A percentile compares a stretch with the other conserved stretches of the same genome.
Conservation (phyloP, 371 early-diverging fungal species). For the Mucor indicus region DNA sequence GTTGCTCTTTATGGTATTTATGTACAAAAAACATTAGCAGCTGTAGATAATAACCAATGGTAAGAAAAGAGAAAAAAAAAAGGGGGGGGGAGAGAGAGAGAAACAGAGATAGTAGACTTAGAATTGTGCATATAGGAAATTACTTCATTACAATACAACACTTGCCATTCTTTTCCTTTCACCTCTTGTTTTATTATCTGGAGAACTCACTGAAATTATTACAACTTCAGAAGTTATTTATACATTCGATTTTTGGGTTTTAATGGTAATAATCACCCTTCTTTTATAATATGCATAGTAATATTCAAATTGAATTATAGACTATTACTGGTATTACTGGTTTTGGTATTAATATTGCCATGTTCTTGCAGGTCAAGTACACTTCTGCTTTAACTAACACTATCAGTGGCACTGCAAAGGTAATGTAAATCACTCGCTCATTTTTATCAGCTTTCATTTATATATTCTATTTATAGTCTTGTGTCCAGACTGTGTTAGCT, state of each 20-base stretch:
- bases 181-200: conserved; percentile 61
- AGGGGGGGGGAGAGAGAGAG: not conserved
- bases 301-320: conserved; percentile 18
- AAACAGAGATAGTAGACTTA: not conserved
- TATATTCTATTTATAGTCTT: conserved; percentile 30
- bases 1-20: conserved; percentile 76
- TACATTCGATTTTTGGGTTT: conserved; percentile 58
- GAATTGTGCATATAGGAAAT: conserved; percentile 37
- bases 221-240: conserved; percentile 42
- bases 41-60: conserved; percentile 75
- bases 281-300: not conserved
- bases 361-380: conserved; percentile 76
- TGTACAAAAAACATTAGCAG: conserved; percentile 65
- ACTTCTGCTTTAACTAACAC: conserved; percentile 76
- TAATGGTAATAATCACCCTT: conserved; percentile 51
- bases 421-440: conserved; percentile 1
- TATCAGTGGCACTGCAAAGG: conserved; percentile 78
- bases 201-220: conserved; percentile 57
- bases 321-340: conserved; percentile 68
- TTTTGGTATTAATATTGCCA: conserved; percentile 74
- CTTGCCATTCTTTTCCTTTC: conserved; percentile 61
- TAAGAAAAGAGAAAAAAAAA: conserved; percentile 13
- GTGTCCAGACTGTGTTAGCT: conserved; percentile 69
- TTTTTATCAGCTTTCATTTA: not conserved
- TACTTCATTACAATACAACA: conserved; percentile 73